Conservation (phyloP, 2,329 filamentous ascomycete species). For the Botryotinia calthae region DNA sequence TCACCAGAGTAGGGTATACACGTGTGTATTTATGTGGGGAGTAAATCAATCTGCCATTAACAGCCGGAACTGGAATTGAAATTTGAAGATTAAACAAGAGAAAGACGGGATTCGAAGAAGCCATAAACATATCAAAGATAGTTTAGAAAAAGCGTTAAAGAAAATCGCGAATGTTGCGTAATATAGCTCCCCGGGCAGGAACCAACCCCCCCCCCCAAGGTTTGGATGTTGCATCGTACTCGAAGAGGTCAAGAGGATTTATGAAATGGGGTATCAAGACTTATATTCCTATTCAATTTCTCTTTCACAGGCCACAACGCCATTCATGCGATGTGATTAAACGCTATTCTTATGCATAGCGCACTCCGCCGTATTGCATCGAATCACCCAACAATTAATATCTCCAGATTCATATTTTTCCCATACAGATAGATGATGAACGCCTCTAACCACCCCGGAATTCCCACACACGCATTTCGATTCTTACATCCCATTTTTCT, state of each 20-base stretch:
- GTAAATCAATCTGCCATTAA: neutral
- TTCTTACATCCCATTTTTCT: conserved; percentile 1
- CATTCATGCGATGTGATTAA: neutral
- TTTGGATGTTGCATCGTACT: neutral
- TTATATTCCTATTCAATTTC: conserved; percentile 15
- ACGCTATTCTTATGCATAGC: neutral
- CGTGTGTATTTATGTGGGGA: neutral
- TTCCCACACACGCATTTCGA: conserved; percentile 1
- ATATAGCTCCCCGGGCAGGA: neutral
- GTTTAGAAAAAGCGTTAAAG: neutral
- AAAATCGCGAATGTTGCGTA: neutral
- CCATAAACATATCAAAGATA: neutral
- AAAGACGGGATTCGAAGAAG: neutral
- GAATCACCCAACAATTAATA: neutral
- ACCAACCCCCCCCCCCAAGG: neutral
- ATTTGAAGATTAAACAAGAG: neutral
- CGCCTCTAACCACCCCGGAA: neutral
- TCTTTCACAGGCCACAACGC: neutral
- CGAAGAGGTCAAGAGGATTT: neutral
- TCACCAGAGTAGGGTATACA: neutral
- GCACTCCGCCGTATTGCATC: neutral
- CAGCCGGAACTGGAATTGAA: neutral
- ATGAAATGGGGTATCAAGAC: conserved; percentile 11
- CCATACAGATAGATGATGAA: neutral
- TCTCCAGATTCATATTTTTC: neutral